These are phyloP conservation scores for Jaapia argillacea DNA, from an alignment of 768 basidiomycete species.

Conservation along the genomic window DNA sequence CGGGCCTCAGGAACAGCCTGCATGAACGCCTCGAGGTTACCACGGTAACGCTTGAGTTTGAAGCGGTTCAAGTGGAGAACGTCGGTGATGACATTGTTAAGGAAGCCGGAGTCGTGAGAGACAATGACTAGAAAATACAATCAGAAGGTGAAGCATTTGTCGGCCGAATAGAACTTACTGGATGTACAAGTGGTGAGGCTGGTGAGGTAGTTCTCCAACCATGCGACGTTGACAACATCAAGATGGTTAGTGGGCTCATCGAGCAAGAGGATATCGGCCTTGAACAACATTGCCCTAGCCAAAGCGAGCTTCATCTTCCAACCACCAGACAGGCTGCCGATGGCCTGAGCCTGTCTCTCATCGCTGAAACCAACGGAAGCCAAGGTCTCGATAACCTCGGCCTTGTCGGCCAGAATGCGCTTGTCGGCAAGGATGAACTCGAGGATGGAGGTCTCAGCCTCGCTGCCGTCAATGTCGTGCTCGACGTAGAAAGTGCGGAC, in stretches of 20 bases:
- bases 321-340: conserved; percentile 91
- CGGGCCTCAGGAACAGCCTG: conserved; percentile 93
- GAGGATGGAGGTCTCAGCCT: conserved; percentile 84
- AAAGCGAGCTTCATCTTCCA: conserved; percentile 99
- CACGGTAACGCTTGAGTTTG: conserved; percentile 92
- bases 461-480: conserved; percentile 96
- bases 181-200: conserved; percentile 87
- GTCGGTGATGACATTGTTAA: conserved; percentile 97
- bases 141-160: conserved; percentile 16
- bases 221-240: conserved; percentile 95
- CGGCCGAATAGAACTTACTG: conserved; percentile 38
- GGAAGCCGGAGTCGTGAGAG: conserved; percentile 95
- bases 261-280: conserved; percentile 91
- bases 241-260: conserved; percentile 97
- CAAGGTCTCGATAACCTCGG: conserved; percentile 73
- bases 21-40: conserved; percentile 93
- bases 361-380: conserved; percentile 88
- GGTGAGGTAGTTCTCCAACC: conserved; percentile 92
- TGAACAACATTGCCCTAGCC: conserved; percentile 95
- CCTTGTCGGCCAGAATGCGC: conserved; percentile 61
- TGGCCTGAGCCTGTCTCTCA: conserved; percentile 75
- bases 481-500: conserved; percentile 99
- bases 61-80: conserved; percentile 97
- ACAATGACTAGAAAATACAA: too few species aligned
- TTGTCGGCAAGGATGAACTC: conserved; percentile 82